Conservation (phyloP, 305 asterid genomes). For the Stenogyne calaminthoides region DNA sequence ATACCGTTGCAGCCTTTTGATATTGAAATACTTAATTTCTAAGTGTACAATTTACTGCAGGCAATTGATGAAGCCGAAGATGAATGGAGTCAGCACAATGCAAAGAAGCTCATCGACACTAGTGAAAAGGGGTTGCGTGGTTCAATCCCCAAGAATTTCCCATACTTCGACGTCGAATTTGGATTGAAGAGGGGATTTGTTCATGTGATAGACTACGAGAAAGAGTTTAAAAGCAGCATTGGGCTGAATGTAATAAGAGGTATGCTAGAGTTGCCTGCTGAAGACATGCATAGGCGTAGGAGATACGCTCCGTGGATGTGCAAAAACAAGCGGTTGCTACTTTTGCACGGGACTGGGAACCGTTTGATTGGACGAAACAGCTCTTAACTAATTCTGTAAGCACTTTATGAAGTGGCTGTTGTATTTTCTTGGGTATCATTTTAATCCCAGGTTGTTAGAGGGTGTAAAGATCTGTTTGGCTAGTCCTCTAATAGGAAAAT, state of each 20-base stretch:
- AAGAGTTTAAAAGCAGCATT: slow-evolving; percentile 69
- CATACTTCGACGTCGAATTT: slow-evolving; percentile 89
- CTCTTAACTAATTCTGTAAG: too few relatives aligned
- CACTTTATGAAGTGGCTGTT: too few relatives aligned
- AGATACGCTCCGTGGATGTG: slow-evolving; percentile 58
- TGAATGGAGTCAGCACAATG: slow-evolving; percentile 97
- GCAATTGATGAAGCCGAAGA: slow-evolving; percentile 97
- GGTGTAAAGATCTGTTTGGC: too few relatives aligned
- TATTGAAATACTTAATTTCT: not conserved
- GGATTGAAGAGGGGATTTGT: slow-evolving; percentile 84
- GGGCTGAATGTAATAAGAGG: slow-evolving; percentile 84
- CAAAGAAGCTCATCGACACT: slow-evolving; percentile 92
- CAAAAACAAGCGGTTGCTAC: slow-evolving; percentile 80
- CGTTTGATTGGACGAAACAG: too few relatives aligned
- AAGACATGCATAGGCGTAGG: slow-evolving; percentile 82
- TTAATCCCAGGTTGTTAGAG: too few relatives aligned
- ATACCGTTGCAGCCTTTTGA: not conserved
- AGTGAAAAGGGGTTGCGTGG: slow-evolving; percentile 79
- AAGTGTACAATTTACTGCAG: slow-evolving; percentile 38
- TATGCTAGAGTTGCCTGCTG: slow-evolving; percentile 76
- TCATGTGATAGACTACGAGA: slow-evolving; percentile 89
- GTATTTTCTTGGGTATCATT: too few relatives aligned
- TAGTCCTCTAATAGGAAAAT: too few relatives aligned
- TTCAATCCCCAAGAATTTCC: too few relatives aligned
- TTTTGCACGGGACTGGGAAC: too few relatives aligned